These are phyloP conservation scores for Zoysia japonica DNA, from an alignment of 176 grass and related monocot genomes.

Conservation along the genomic window DNA sequence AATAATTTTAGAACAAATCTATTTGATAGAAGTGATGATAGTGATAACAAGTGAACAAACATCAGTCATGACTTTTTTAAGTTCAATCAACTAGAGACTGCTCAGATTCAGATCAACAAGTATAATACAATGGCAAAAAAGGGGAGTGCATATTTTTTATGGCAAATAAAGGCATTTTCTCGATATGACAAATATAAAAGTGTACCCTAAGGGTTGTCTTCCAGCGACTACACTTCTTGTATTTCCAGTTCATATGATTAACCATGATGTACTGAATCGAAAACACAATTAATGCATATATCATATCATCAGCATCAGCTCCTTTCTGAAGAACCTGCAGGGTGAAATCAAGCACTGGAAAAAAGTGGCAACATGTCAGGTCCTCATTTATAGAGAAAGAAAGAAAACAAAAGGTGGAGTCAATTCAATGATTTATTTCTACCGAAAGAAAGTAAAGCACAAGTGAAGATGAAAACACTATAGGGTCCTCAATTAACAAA, in stretches of 20 bases:
- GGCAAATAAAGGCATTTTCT: not conserved
- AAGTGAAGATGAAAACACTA: constrained; percentile 5
- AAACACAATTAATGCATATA: constrained; percentile 69
- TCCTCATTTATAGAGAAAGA: constrained; percentile 13
- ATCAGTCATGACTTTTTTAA: not conserved
- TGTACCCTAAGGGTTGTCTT: constrained; percentile 73
- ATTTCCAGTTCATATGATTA: constrained; percentile 96
- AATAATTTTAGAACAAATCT: constrained; percentile 2
- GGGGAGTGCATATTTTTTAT: not conserved
- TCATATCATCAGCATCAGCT: constrained; percentile 55
- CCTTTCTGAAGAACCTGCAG: constrained; percentile 79
- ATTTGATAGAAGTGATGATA: constrained; percentile 4
- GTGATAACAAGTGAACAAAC: not conserved
- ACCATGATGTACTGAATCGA: constrained; percentile 76
- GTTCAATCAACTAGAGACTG: not conserved
- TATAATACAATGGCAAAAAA: not conserved
- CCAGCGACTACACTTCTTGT: constrained; percentile 68
- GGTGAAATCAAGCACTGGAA: constrained; percentile 90
- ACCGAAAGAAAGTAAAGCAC: too few species aligned
- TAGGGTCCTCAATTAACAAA: not conserved
- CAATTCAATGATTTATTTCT: not conserved
- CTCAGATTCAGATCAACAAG: not conserved
- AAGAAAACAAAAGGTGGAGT: not conserved
- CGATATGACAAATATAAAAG: not conserved
- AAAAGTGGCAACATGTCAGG: constrained; percentile 45